A percentile compares a stretch with the other conserved stretches of the same genome.
Conservation (phyloP, 192 early-diverging fungal genomes). For the Funneliformis mosseae region DNA sequence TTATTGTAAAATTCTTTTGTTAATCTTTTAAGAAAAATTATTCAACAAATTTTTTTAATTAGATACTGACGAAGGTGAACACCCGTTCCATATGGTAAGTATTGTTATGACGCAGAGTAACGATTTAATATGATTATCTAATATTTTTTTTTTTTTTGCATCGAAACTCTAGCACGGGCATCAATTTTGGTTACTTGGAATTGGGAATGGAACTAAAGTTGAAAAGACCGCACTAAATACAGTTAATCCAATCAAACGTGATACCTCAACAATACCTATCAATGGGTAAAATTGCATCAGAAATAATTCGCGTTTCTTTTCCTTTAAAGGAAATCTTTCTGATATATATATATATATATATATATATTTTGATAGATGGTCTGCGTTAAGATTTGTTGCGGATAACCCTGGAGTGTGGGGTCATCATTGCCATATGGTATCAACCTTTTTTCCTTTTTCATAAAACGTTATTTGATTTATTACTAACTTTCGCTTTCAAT, state of each 20-base stretch:
- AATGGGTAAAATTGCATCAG: slow-evolving; percentile 2
- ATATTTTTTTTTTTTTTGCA: slow-evolving; percentile 18
- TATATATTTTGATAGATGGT: slow-evolving; percentile 18
- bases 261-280: slow-evolving; percentile 42
- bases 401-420: slow-evolving; percentile 85
- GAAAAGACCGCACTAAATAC: slow-evolving; percentile 33
- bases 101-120: background rate
- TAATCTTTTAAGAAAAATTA: background rate
- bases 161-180: slow-evolving; percentile 49
- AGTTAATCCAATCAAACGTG: slow-evolving; percentile 41
- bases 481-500: background rate
- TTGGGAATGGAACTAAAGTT: slow-evolving; percentile 40
- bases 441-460: slow-evolving; percentile 43
- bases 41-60: background rate
- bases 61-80: slow-evolving; percentile 39
- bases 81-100: slow-evolving; percentile 46
- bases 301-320: background rate
- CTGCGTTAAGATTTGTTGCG: slow-evolving; percentile 70
- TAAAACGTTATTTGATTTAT: background rate
- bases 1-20: background rate
- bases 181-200: slow-evolving; percentile 46
- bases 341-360: background rate
- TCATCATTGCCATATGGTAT: slow-evolving; percentile 88
- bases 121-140: background rate
- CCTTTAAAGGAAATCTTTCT: background rate